Evolutionary conservation across 2,329 filamentous ascomycete species (phyloP), one percentile per base, ranked within the genome.

Genomic region (Colletotrichum spinosum): DNA sequence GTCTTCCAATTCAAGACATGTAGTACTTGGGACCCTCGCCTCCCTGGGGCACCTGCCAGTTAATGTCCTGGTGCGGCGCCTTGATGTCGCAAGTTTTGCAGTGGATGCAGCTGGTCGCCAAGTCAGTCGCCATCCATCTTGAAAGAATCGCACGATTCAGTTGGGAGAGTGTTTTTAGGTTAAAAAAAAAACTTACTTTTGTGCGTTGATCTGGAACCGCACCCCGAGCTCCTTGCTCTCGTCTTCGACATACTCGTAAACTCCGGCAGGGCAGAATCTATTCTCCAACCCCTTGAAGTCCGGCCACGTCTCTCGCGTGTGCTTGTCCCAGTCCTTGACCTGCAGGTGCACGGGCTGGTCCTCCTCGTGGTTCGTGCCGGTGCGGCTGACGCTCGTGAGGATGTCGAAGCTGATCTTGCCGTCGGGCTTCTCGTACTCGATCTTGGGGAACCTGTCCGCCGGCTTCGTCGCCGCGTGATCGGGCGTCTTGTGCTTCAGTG

Each of bases 21-120:
- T 89, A 90, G 75, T 91, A 91, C 77, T 91, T 90, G 41, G 88
- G 88, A 1, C 88, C 88, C 72, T 90, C 96, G 55, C 95, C 96
- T 70, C 96, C 94, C 76, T 97, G 94, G 7, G 96, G 96, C 38
- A 96, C 96, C 72, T 93, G 88, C 93, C 93, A 97, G 79, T 97
- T 97, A 80, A 99, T 98, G 76, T 98, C 96, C 82, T 99, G 96
- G 68, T 90, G 88, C 8, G 96, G 96, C 13, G 93, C 95, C 83
- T 99, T 99, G 82, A 99, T 99, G 79, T 99, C 96, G 78, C 96
- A 99, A 12, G 96, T 99, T 86, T 99, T 99, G 86, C 96, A 99
- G 81, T 99, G 96, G 70, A 99, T 97, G 78, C 96, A 99, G 81
- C 94, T 97, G 71, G 45, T 11, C 34, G 34, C 35, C 39, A 15